A percentile compares a stretch with the other conserved stretches of the same genome.
Evolutionary conservation across 768 basidiomycete genomes (phyloP).

Genomic region (Baorangia bicolor): DNA sequence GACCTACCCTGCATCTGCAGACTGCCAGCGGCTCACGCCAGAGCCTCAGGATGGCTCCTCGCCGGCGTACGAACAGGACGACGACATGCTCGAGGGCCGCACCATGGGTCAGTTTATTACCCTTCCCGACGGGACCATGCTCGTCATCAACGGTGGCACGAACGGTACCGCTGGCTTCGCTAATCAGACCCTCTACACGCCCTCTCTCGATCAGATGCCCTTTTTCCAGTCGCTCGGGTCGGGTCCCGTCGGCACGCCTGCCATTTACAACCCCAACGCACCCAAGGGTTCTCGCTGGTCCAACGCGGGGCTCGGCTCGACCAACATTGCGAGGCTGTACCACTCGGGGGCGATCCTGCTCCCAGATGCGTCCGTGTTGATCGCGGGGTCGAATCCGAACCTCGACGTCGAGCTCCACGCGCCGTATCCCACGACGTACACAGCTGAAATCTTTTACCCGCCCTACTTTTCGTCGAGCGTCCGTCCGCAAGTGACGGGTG

Average conservation of each 20-base stretch:
- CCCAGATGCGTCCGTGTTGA: constrained; percentile 80
- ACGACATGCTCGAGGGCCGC: constrained; percentile 68
- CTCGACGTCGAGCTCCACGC: constrained; percentile 70
- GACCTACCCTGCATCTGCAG: constrained; percentile 63
- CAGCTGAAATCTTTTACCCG: constrained; percentile 89
- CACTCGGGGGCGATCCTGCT: constrained; percentile 91
- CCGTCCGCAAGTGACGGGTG: constrained; percentile 67
- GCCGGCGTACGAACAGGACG: constrained; percentile 66
- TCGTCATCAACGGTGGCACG: constrained; percentile 76
- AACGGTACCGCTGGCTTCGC: constrained; percentile 93
- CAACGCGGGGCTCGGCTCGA: constrained; percentile 56
- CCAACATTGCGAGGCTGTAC: constrained; percentile 78
- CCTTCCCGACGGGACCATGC: constrained; percentile 74
- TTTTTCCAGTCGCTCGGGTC: constrained; percentile 73
- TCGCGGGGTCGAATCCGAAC: constrained; percentile 94
- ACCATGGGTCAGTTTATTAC: constrained; percentile 93
- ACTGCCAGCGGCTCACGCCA: constrained; percentile 84
- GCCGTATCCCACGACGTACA: constrained; percentile 73
- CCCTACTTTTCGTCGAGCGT: constrained; percentile 71
- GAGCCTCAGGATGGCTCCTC: constrained; percentile 70
- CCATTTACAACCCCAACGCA: constrained; percentile 77
- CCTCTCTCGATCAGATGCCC: constrained; percentile 54
- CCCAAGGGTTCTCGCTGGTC: constrained; percentile 76
- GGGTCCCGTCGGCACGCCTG: constrained; percentile 76
- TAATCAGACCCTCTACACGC: constrained; percentile 46